Conservation (phyloP, 2,329 filamentous ascomycete genomes). For the Aureobasidium subglaciale region DNA sequence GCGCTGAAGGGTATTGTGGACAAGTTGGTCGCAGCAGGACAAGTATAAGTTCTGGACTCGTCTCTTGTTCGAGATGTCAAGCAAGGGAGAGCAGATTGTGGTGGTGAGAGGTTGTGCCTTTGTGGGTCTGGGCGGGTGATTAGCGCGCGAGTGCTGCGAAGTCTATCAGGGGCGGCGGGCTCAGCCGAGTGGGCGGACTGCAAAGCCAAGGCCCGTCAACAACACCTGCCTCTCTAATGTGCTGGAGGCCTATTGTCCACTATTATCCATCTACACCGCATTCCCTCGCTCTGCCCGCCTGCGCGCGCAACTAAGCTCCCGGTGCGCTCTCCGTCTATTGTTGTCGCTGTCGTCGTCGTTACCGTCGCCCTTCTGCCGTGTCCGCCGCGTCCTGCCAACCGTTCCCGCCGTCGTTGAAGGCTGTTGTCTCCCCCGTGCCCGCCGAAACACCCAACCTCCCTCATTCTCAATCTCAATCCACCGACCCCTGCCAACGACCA, state of each 20-base stretch:
- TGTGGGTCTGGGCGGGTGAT: not conserved
- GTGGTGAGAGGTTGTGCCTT: not conserved
- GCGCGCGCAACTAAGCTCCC: not conserved
- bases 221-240: not conserved
- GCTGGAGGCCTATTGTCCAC: conserved; percentile 1
- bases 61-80: not conserved
- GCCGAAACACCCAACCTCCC: conserved; percentile 10
- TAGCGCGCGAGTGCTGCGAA: not conserved
- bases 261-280: conserved; percentile 5
- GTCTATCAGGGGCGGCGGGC: not conserved
- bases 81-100: not conserved
- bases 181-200: not conserved
- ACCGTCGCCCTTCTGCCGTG: not conserved
- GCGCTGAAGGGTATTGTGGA: not conserved
- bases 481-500: not conserved
- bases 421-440: conserved; percentile 7
- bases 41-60: not conserved
- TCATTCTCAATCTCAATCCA: not conserved
- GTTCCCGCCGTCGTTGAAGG: not conserved
- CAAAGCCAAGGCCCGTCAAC: not conserved
- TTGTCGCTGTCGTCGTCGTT: not conserved
- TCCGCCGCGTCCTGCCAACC: conserved; percentile 1
- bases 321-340: conserved; percentile 1
- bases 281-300: not conserved
- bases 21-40: not conserved